A percentile compares a stretch with the other conserved stretches of the same genome.
Conservation (phyloP, 2,329 filamentous ascomycete species). For the Fusarium miscanthi region DNA sequence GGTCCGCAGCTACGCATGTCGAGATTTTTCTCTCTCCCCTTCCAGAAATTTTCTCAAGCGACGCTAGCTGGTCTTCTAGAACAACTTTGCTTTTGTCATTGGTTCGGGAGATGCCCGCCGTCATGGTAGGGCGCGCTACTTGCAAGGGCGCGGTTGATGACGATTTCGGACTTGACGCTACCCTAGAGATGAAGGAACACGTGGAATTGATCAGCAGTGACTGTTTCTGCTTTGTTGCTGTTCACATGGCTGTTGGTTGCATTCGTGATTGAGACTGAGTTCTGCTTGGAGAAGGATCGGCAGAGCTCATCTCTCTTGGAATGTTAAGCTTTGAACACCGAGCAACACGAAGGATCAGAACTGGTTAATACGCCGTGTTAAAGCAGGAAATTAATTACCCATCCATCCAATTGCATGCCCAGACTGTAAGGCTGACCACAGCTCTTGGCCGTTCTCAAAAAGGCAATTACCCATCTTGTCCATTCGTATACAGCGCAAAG, state of each 20-base stretch:
- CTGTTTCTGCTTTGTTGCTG: neutral
- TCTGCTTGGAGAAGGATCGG: neutral
- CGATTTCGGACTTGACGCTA: neutral
- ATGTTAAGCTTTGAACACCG: neutral
- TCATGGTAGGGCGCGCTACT: neutral
- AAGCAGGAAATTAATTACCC: neutral
- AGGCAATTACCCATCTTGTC: neutral
- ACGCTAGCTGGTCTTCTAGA: conserved; percentile 25
- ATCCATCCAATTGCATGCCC: neutral
- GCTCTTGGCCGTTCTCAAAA: neutral
- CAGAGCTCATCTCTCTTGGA: neutral
- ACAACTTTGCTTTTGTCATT: neutral
- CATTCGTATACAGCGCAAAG: neutral
- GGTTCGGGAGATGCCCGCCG: neutral
- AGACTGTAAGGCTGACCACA: conserved; percentile 8
- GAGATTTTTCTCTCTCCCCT: neutral
- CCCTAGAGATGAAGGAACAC: neutral
- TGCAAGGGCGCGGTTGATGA: conserved; percentile 4
- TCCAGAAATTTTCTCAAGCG: conserved; percentile 4
- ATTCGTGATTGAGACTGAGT: neutral
- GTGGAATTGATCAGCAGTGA: neutral
- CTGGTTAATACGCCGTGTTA: neutral
- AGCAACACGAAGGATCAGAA: neutral
- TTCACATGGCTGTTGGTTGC: neutral
- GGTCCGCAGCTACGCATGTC: conserved; percentile 14